These are phyloP conservation scores for Aaosphaeria arxii DNA, from an alignment of 2,329 filamentous ascomycete genomes.

Conservation along the genomic window DNA sequence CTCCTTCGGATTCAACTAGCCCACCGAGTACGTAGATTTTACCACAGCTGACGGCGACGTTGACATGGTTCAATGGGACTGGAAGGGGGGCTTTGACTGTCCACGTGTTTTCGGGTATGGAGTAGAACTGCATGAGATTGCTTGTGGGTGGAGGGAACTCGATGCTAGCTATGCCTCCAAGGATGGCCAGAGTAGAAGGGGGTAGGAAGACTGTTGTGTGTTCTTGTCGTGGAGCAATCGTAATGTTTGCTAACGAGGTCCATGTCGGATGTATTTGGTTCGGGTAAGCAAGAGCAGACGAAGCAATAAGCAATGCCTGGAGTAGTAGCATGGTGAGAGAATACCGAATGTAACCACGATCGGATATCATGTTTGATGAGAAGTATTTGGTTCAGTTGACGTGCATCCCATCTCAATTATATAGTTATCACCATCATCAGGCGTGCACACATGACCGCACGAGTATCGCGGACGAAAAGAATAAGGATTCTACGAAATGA, in stretches of 20 bases:
- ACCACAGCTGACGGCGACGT: conserved; percentile 15
- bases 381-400: too few relatives aligned
- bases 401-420: too few relatives aligned
- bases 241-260: conserved; percentile 9
- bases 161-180: conserved; percentile 17
- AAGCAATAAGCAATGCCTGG: too few relatives aligned
- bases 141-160: conserved; percentile 8
- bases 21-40: conserved; percentile 24
- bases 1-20: conserved; percentile 3
- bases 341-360: too few relatives aligned
- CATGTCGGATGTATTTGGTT: conserved; percentile 3
- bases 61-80: conserved; percentile 20
- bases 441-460: too few relatives aligned
- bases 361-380: too few relatives aligned
- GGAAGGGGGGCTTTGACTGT: conserved; percentile 11
- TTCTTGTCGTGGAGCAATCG: conserved; percentile 18
- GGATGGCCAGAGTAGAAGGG: conserved; percentile 15
- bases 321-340: too few relatives aligned
- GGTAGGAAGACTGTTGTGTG: conserved; percentile 19
- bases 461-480: too few relatives aligned
- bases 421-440: too few relatives aligned
- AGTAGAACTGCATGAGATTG: conserved; percentile 18
- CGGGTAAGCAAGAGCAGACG: not conserved
- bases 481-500: too few relatives aligned
- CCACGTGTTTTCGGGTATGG: conserved; percentile 17